Conservation (phyloP, 305 asterid genomes). For the Rubia occidens region DNA sequence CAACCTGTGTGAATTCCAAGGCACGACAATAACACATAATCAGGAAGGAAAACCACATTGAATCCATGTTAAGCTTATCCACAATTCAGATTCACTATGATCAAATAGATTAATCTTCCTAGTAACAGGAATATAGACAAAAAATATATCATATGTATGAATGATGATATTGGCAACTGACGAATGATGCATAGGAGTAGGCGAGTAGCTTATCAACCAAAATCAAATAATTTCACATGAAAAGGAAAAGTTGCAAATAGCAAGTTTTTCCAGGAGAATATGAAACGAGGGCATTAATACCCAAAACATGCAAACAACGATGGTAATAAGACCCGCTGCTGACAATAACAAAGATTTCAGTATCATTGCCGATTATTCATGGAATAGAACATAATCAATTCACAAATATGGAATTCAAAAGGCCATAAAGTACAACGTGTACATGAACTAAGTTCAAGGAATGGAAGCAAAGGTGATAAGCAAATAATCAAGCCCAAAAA, state of each 20-base stretch:
- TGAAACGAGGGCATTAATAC: not conserved
- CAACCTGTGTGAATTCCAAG: constrained; percentile 24
- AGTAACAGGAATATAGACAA: not conserved
- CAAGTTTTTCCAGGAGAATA: not conserved
- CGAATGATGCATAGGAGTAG: not conserved
- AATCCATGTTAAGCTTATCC: not conserved
- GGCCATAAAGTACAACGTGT: not conserved
- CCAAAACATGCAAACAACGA: not conserved
- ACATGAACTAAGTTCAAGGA: not conserved
- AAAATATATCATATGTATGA: not conserved
- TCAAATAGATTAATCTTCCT: not conserved
- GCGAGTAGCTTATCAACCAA: not conserved
- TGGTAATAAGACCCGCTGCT: not conserved
- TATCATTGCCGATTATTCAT: not conserved
- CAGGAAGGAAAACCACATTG: not conserved
- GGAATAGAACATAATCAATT: not conserved
- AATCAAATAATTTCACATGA: not conserved
- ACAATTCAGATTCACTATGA: not conserved
- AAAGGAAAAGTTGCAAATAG: not conserved
- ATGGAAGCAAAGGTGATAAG: not conserved
- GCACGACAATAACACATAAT: not conserved
- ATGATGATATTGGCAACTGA: not conserved
- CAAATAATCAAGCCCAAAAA: not conserved
- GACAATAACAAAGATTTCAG: not conserved
- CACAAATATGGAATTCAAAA: not conserved